phyloP scores from a whole-genome alignment of 2,329 filamentous ascomycete species.

The Fusarium penzigii region DNA sequence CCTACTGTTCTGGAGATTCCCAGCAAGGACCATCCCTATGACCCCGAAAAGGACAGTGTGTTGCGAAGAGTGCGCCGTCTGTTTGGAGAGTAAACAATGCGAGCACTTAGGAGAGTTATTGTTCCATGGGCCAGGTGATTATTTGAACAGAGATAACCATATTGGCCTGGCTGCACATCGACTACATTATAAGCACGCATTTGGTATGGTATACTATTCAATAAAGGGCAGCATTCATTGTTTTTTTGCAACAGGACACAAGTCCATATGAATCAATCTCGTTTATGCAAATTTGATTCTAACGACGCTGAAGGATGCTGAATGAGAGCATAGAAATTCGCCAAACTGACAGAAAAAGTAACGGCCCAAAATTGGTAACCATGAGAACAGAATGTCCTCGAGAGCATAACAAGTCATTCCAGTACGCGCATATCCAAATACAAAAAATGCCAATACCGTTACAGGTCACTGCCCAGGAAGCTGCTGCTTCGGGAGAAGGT shows the following conservation, averaged over 20 bases:
- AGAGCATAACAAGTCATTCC: conserved; percentile 9
- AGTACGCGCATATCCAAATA: conserved; percentile 8
- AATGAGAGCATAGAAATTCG: conserved; percentile 21
- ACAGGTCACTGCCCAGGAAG: conserved; percentile 45
- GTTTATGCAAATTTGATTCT: conserved; percentile 23
- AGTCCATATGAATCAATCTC: conserved; percentile 7
- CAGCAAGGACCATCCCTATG: conserved; percentile 98
- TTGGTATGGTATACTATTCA: neutral
- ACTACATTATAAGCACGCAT: neutral
- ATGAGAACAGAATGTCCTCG: conserved; percentile 18
- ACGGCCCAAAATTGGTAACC: conserved; percentile 10
- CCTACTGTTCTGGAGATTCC: conserved; percentile 96
- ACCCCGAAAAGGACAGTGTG: conserved; percentile 98
- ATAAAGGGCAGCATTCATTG: neutral
- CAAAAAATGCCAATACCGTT: conserved; percentile 12
- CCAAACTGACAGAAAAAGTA: conserved; percentile 15
- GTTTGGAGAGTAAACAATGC: conserved; percentile 62
- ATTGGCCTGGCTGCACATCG: neutral
- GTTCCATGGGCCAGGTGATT: conserved; percentile 5
- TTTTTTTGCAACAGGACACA: neutral
- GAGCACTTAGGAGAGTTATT: conserved; percentile 4
- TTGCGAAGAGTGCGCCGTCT: conserved; percentile 75
- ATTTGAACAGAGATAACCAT: neutral
- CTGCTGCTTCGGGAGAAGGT: conserved; percentile 50
- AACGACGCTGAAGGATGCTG: conserved; percentile 24